Evolutionary conservation across 257 asterid species (phyloP).

Genomic region (Ophiorrhiza pumila): DNA sequence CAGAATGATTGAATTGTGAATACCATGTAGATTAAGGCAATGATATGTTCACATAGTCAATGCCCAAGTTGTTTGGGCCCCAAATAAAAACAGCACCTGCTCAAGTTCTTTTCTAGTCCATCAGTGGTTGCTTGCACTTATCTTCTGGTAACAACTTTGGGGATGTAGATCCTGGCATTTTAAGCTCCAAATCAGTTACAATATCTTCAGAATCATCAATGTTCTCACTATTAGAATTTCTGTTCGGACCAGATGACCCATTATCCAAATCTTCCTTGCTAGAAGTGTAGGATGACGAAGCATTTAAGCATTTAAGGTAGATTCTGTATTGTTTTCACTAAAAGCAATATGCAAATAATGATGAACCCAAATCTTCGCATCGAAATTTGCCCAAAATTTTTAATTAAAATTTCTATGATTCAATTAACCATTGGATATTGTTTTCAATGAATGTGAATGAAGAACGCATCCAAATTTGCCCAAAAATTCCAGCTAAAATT

Average conservation of each 20-base stretch:
- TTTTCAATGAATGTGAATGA: too few species aligned
- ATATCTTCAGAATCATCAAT: background rate
- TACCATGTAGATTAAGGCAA: background rate
- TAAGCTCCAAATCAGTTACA: constrained; percentile 31
- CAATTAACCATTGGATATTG: too few species aligned
- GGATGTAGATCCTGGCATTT: constrained; percentile 23
- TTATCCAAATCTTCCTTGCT: constrained; percentile 8
- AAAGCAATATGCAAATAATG: too few species aligned
- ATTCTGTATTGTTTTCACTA: too few species aligned
- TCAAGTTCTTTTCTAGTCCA: background rate
- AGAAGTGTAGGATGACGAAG: constrained; percentile 17
- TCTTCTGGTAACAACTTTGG: constrained; percentile 16
- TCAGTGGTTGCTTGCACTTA: constrained; percentile 18
- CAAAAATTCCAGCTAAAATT: too few species aligned
- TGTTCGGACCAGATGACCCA: constrained; percentile 9
- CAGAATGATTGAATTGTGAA: background rate
- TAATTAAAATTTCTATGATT: too few species aligned
- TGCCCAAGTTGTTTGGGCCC: too few species aligned
- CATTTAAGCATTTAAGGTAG: too few species aligned
- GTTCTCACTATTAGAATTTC: background rate
- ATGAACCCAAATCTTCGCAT: too few species aligned
- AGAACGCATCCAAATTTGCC: too few species aligned
- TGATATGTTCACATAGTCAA: background rate
- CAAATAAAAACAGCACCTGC: constrained; percentile 4
- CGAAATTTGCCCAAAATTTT: too few species aligned